Conservation (phyloP, 495 filamentous ascomycete species). For the Darksidea phi region DNA sequence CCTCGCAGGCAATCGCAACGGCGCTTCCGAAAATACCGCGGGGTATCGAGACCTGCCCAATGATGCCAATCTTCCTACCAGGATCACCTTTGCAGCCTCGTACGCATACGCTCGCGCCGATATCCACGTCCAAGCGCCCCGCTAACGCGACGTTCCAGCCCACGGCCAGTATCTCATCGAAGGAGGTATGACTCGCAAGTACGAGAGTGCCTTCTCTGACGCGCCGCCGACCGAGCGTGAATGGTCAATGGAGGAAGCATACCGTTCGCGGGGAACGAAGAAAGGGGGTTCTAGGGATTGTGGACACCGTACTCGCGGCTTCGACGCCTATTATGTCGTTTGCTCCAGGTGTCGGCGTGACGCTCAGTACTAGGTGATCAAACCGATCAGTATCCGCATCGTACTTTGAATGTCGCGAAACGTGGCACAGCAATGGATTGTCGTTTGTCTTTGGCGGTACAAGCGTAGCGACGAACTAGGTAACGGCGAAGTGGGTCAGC, state of each 20-base stretch:
- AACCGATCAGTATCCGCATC: not conserved
- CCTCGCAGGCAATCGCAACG: not conserved
- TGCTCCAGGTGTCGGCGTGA: slow-evolving; percentile 18
- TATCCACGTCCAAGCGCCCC: slow-evolving; percentile 16
- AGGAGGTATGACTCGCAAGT: slow-evolving; percentile 29
- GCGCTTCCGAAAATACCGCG: not conserved
- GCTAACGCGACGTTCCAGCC: slow-evolving; percentile 32
- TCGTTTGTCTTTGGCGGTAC: slow-evolving; percentile 17
- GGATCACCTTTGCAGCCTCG: slow-evolving; percentile 34
- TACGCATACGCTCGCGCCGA: slow-evolving; percentile 13
- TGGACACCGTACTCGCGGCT: not conserved
- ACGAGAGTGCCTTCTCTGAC: slow-evolving; percentile 22
- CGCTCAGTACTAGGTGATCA: slow-evolving; percentile 10
- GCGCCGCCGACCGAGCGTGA: slow-evolving; percentile 13
- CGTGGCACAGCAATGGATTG: slow-evolving; percentile 4
- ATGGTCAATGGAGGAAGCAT: slow-evolving; percentile 35
- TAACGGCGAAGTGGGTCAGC: slow-evolving; percentile 7
- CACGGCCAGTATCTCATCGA: slow-evolving; percentile 31
- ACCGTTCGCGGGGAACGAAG: slow-evolving; percentile 3
- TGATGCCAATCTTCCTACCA: slow-evolving; percentile 26
- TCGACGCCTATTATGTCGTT: slow-evolving; percentile 11
- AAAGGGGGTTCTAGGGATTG: not conserved
- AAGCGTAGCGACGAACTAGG: not conserved
- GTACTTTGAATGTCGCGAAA: slow-evolving; percentile 10
- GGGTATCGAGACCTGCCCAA: slow-evolving; percentile 11